A percentile compares a stretch with the other conserved stretches of the same genome.
These are phyloP conservation scores for Cyberlindnera nakhonratchasimensis DNA, from an alignment of 805 yeast species.

Conservation along the genomic window DNA sequence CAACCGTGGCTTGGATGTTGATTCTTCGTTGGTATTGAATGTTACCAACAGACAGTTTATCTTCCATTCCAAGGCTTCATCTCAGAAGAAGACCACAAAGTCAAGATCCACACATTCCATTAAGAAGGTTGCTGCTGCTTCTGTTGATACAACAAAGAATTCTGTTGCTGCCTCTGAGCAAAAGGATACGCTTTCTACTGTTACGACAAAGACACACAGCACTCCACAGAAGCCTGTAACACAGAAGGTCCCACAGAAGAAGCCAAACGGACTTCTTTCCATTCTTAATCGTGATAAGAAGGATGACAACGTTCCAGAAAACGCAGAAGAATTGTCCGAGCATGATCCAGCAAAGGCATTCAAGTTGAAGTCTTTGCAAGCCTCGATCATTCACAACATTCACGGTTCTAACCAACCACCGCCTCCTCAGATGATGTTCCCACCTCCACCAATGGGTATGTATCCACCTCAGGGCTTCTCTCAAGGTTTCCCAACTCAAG, in stretches of 20 bases:
- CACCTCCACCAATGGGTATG: conserved; percentile 15
- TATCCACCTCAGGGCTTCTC: conserved; percentile 17
- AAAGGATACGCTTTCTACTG: conserved; percentile 12
- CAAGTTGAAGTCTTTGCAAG: conserved; percentile 23
- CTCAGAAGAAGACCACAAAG: conserved; percentile 17
- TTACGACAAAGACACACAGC: conserved; percentile 12
- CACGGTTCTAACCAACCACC: conserved; percentile 16
- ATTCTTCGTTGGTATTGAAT: conserved; percentile 78
- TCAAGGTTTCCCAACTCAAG: conserved; percentile 22
- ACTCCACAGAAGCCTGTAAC: conserved; percentile 6
- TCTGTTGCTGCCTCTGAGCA: conserved; percentile 28
- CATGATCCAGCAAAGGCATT: conserved; percentile 29
- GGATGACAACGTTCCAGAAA: conserved; percentile 22
- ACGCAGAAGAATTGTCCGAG: neutral
- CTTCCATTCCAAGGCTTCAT: conserved; percentile 67
- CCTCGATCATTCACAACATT: conserved; percentile 25
- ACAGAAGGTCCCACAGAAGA: conserved; percentile 21
- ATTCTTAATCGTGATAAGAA: conserved; percentile 37
- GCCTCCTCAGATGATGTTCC: conserved; percentile 13
- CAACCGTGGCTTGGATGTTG: conserved; percentile 81
- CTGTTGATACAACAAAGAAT: neutral
- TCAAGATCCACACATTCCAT: conserved; percentile 23
- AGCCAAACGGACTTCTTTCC: conserved; percentile 41
- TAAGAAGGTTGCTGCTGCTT: neutral
- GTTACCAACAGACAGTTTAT: conserved; percentile 70